These are phyloP conservation scores for Hamamelis virginiana DNA, from an alignment of 164 flowering plant genomes.

Conservation along the genomic window DNA sequence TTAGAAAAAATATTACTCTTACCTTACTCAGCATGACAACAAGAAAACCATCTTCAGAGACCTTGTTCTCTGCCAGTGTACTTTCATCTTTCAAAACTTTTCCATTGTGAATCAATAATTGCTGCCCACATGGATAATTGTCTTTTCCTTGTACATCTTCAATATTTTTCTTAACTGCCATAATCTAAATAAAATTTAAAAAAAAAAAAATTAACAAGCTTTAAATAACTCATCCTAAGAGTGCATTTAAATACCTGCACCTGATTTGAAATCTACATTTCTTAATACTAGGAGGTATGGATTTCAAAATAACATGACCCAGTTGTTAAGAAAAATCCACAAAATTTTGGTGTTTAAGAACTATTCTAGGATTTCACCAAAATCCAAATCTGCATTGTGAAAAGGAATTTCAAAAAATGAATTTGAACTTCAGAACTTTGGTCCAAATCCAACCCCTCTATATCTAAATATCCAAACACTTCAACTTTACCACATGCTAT, in stretches of 20 bases:
- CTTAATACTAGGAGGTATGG: neutral
- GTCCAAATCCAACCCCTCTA: neutral
- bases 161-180: conserved; percentile 93
- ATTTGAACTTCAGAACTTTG: neutral
- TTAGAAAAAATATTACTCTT: neutral
- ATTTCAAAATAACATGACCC: neutral
- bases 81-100: conserved; percentile 98
- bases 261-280: neutral
- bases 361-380: too few relatives aligned
- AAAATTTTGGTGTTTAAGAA: too few relatives aligned
- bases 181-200: conserved; percentile 41
- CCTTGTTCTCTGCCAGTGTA: conserved; percentile 85
- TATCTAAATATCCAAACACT: too few relatives aligned
- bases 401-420: neutral
- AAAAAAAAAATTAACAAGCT: neutral
- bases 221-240: neutral
- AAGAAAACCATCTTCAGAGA: conserved; percentile 92
- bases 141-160: conserved; percentile 95
- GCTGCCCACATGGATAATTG: conserved; percentile 96
- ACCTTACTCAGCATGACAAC: conserved; percentile 99
- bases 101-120: conserved; percentile 88
- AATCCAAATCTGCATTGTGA: neutral
- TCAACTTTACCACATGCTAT: too few relatives aligned
- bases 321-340: too few relatives aligned
- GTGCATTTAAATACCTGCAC: neutral